Evolutionary conservation across 495 filamentous ascomycete species (phyloP), one percentile per base, ranked within the genome.

Genomic region (Trichoderma asperelloides): DNA sequence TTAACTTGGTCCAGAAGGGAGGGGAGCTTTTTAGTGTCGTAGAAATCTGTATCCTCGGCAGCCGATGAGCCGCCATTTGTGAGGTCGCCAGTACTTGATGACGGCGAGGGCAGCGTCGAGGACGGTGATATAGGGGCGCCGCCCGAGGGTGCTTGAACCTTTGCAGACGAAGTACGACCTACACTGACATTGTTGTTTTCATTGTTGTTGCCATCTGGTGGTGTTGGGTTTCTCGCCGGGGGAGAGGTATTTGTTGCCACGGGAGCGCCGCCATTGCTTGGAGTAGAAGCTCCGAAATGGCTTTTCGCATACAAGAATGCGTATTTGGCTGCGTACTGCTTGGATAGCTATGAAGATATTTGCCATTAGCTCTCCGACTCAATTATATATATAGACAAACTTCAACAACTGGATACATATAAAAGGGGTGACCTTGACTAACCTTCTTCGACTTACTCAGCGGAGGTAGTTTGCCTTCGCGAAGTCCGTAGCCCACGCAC

Each of bases 241-340:
- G n/a, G 49, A 57, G 49, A 7, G 49, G 49, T 27, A 21, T n/a
- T 16, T 57, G 49, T 3, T 28, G 12, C 11, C 2, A 51, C 0
- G 11, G 16, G 9, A 21, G 23, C 47, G 4, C 47, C 47, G 11
- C 47, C 47, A 21, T 11, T 21, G 47, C 8, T 51, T 21, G 47
- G 11, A 11, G n/a, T 25, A 45, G 41, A 2, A 45, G 47, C 43
- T n/a, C 3, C 0, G 1, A 7, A n/a, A 21, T 9, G 18, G 23
- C n/a, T 4, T 21, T 51, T 72, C 2, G 81, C 76, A 76, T 74
- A 80, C 33, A 78, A 71, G 43, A 77, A 40, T 66, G 77, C 77
- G 66, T 73, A 79, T 62, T 75, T 79, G 40, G 78, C 78, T 0
- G 80, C 80, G 68, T 80, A 81, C 60, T 73, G 69, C 68, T 78